Percentiles rank a stretch among this genome's conserved stretches.
phyloP scores from a whole-genome alignment of 352 stramenopile species.

The Aphanomyces stellatus region DNA sequence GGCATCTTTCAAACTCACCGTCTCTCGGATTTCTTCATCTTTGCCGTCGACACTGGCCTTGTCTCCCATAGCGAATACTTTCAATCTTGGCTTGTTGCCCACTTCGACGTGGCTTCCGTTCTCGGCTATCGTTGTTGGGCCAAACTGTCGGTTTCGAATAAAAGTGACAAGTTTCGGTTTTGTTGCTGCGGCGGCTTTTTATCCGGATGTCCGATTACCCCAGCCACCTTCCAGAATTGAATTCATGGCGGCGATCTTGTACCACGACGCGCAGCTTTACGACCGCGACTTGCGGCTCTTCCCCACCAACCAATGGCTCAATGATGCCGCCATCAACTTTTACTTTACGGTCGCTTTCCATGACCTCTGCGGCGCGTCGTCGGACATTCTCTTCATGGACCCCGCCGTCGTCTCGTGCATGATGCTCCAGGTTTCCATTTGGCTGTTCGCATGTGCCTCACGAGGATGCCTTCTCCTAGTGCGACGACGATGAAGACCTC shows the following conservation, averaged over 20 bases:
- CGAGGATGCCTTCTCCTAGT: slow-evolving; percentile 19
- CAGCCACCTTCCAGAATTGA: too few relatives aligned
- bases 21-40: background rate
- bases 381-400: slow-evolving; percentile 55
- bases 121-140: too few relatives aligned
- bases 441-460: background rate
- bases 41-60: too few relatives aligned
- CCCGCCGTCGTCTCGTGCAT: slow-evolving; percentile 71
- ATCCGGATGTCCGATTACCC: background rate
- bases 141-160: too few relatives aligned
- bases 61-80: too few relatives aligned
- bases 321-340: slow-evolving; percentile 80
- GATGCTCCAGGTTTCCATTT: slow-evolving; percentile 36
- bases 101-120: too few relatives aligned
- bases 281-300: slow-evolving; percentile 72
- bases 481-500: slow-evolving; percentile 73
- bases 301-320: slow-evolving; percentile 48
- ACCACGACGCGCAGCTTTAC: slow-evolving; percentile 78
- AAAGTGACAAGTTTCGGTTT: too few relatives aligned
- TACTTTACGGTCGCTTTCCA: slow-evolving; percentile 65
- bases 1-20: background rate
- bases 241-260: slow-evolving; percentile 22
- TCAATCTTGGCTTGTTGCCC: too few relatives aligned
- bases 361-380: slow-evolving; percentile 23
- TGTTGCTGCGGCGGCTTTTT: too few relatives aligned